These are phyloP conservation scores for Coniochaeta prunicola DNA, from an alignment of 2,329 filamentous ascomycete genomes.

Conservation along the genomic window DNA sequence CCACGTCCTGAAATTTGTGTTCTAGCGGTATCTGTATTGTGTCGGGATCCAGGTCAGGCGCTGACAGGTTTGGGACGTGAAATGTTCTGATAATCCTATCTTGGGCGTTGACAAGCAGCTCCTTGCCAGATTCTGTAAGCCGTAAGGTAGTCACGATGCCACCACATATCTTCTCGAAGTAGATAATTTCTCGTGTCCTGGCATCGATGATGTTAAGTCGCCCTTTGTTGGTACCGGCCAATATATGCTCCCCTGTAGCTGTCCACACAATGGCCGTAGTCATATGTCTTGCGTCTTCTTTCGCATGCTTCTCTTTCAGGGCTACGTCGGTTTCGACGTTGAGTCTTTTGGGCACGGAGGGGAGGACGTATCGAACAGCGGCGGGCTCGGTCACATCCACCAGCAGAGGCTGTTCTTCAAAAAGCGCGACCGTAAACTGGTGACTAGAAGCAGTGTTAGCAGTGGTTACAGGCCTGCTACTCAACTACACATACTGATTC, in stretches of 20 bases:
- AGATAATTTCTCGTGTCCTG: conserved; percentile 71
- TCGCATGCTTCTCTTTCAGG: conserved; percentile 73
- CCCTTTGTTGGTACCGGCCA: conserved; percentile 90
- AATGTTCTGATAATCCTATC: conserved; percentile 94
- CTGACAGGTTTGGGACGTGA: conserved; percentile 70
- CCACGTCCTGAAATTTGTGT: conserved; percentile 97
- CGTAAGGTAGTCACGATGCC: conserved; percentile 85
- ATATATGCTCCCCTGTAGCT: conserved; percentile 75
- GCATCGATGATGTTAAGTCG: conserved; percentile 94
- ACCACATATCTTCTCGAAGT: conserved; percentile 80
- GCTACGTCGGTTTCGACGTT: conserved; percentile 63
- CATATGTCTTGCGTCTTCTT: conserved; percentile 89
- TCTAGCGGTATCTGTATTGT: conserved; percentile 86
- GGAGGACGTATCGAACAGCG: conserved; percentile 68
- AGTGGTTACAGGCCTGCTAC: background rate
- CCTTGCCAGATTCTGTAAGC: conserved; percentile 74
- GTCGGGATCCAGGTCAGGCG: conserved; percentile 66
- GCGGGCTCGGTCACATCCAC: conserved; percentile 69
- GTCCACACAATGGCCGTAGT: conserved; percentile 92
- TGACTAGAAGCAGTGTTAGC: conserved; percentile 43
- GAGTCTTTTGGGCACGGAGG: conserved; percentile 73
- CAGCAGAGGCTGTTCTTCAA: conserved; percentile 85
- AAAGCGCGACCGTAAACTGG: conserved; percentile 83
- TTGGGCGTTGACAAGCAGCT: conserved; percentile 85
- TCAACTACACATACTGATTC: conserved; percentile 58